Conservation (phyloP, 768 basidiomycete genomes). For the Termitomyces heimii region DNA sequence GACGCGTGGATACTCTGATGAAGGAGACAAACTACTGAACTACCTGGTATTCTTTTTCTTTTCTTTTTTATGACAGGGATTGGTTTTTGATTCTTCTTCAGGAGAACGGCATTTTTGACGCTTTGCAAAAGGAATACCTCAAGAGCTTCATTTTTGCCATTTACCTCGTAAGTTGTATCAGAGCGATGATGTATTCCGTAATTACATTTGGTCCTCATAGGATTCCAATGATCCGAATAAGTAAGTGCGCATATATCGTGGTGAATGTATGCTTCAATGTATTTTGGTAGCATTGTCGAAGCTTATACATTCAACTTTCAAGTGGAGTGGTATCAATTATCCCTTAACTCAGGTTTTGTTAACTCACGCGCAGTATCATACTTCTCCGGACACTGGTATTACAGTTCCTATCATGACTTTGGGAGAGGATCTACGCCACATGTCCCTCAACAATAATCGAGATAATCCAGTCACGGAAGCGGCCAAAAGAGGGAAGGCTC, state of each 20-base stretch:
- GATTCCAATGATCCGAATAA: conserved; percentile 84
- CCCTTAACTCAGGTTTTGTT: background rate
- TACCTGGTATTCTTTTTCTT: conserved; percentile 53
- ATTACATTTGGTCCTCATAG: conserved; percentile 28
- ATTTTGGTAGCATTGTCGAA: conserved; percentile 64
- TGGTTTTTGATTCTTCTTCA: conserved; percentile 20
- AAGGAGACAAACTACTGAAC: conserved; percentile 77
- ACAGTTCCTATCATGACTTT: conserved; percentile 71
- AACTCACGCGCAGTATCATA: conserved; percentile 50
- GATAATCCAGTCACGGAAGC: conserved; percentile 60
- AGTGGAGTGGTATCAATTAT: conserved; percentile 26
- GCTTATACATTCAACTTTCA: conserved; percentile 87
- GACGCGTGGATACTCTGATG: conserved; percentile 71
- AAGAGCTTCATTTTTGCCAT: conserved; percentile 83
- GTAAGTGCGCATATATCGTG: conserved; percentile 37
- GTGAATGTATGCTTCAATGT: background rate
- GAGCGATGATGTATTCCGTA: background rate
- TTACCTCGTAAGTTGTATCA: conserved; percentile 55
- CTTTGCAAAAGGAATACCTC: conserved; percentile 78
- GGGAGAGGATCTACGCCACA: conserved; percentile 49
- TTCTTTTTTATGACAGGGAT: background rate
- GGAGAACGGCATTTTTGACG: conserved; percentile 87
- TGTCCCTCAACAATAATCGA: conserved; percentile 32
- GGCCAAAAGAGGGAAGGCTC: conserved; percentile 51
- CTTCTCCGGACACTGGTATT: conserved; percentile 51